Evolutionary conservation across 1,284 basidiomycete species (phyloP), one percentile per base, ranked within the genome.

Genomic region (Coniferiporia sulphurascens): DNA sequence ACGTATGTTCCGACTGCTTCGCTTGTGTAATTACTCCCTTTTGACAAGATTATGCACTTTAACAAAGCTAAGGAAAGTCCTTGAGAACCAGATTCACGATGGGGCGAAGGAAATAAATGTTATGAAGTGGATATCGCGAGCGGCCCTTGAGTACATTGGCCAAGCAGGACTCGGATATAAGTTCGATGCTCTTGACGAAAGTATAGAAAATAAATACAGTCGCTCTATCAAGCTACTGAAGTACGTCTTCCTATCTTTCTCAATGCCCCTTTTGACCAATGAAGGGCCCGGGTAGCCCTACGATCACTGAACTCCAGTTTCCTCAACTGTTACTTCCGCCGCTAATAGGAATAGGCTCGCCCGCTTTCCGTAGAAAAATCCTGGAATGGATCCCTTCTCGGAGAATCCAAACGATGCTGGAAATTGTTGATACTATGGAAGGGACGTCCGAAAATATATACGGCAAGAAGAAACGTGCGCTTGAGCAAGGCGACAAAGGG

Each of bases 131-230:
- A 72, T 74, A 68, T 65, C 69, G 1, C 69, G 71, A n/a, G 68
- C 69, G 6, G 72, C 76, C 22, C 58, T 74, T n/a, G 73, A 74
- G 60, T 62, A 69, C 34, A 67, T 75, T 38, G 70, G 71, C 12
- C 69, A 70, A 64, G 68, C 66, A 12, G 74, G 73, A 2, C 62
- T 76, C n/a, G 75, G 78, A 1, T 72, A 77, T 61, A 73, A 74
- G 0, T 78, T 79, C 56, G 74, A 76, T 58, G 50, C 71, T 3
- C 66, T 78, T 17, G 63, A 62, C 13, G 61, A 66, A 9, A 62
- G 66, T 19, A 48, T 56, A 6, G 59, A 61, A 43, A 65, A 75
- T 62, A 63, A 66, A 27, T 73, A 75, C 62, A 62, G 67, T 46
- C 56, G 65, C 12, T 65, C 70, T 1, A 59, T 72, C 13, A 76